Evolutionary conservation across 192 early-diverging fungal species (phyloP).

Genomic region (Phlyctochytrium arcticum): DNA sequence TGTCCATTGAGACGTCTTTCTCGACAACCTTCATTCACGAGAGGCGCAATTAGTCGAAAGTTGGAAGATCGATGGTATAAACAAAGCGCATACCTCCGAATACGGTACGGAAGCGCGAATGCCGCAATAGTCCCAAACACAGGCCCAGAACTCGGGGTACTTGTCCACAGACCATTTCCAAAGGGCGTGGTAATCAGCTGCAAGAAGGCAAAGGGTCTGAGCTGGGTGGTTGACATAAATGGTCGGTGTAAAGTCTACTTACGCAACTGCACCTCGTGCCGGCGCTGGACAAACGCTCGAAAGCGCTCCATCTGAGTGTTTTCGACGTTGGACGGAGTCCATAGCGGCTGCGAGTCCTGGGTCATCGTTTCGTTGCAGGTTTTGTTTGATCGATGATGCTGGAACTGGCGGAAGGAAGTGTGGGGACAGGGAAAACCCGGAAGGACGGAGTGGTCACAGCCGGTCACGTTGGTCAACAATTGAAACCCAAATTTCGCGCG

Average conservation of each 20-base stretch:
- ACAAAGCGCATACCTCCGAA: slow-evolving; percentile 8
- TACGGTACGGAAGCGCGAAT: slow-evolving; percentile 46
- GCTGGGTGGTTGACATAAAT: slow-evolving; percentile 3
- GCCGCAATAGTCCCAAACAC: slow-evolving; percentile 75
- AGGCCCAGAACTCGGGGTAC: slow-evolving; percentile 79
- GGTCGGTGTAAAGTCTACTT: slow-evolving; percentile 16
- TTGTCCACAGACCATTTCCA: slow-evolving; percentile 79
- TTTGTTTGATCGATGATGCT: too few species aligned
- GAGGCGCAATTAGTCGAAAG: neutral
- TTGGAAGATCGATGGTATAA: neutral
- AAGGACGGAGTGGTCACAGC: too few species aligned
- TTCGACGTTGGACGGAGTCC: slow-evolving; percentile 55
- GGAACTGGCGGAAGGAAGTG: too few species aligned
- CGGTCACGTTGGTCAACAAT: too few species aligned
- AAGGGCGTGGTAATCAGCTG: slow-evolving; percentile 65
- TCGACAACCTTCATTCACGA: slow-evolving; percentile 62
- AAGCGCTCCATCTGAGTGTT: slow-evolving; percentile 70
- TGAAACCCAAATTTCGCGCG: too few species aligned
- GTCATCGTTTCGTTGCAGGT: too few species aligned
- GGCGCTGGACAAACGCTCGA: slow-evolving; percentile 65
- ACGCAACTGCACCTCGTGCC: slow-evolving; percentile 58
- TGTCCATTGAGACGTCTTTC: slow-evolving; percentile 67
- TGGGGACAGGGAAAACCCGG: too few species aligned
- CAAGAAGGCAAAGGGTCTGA: neutral
- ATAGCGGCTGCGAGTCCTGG: slow-evolving; percentile 37